Conservation (phyloP, 169 alveolate genomes). For the Plasmodium gaboni region DNA sequence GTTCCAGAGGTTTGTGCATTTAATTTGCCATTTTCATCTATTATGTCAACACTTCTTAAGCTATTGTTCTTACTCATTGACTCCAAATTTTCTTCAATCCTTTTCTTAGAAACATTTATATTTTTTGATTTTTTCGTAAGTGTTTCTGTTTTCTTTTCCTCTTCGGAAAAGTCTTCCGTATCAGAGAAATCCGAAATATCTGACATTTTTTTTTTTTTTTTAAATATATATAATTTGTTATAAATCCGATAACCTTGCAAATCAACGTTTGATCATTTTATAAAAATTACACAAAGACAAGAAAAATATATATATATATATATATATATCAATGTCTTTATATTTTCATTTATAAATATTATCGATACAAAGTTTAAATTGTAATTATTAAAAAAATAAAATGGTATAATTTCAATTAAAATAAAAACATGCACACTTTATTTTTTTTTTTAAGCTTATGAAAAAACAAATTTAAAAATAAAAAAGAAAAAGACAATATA, state of each 20-base stretch:
- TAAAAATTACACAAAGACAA: neutral
- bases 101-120: constrained; percentile 16
- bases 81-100: constrained; percentile 12
- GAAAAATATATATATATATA: neutral
- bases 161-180: constrained; percentile 21
- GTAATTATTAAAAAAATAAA: too few relatives aligned
- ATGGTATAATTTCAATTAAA: too few relatives aligned
- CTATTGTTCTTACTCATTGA: constrained; percentile 24
- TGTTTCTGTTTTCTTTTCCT: constrained; percentile 23
- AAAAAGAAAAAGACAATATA: too few relatives aligned
- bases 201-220: constrained; percentile 35
- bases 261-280: too few relatives aligned
- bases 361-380: too few relatives aligned
- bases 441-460: too few relatives aligned
- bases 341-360: too few relatives aligned
- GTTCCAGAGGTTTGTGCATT: constrained; percentile 39
- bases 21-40: constrained; percentile 24
- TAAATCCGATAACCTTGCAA: too few relatives aligned
- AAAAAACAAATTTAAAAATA: too few relatives aligned
- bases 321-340: neutral
- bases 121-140: constrained; percentile 17
- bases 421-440: too few relatives aligned
- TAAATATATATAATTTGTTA: neutral
- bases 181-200: constrained; percentile 67
- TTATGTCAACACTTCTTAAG: constrained; percentile 6